Evolutionary conservation across 2,329 filamentous ascomycete genomes (phyloP), one percentile per base, ranked within the genome.

Genomic region (Colletotrichum theobromicola): DNA sequence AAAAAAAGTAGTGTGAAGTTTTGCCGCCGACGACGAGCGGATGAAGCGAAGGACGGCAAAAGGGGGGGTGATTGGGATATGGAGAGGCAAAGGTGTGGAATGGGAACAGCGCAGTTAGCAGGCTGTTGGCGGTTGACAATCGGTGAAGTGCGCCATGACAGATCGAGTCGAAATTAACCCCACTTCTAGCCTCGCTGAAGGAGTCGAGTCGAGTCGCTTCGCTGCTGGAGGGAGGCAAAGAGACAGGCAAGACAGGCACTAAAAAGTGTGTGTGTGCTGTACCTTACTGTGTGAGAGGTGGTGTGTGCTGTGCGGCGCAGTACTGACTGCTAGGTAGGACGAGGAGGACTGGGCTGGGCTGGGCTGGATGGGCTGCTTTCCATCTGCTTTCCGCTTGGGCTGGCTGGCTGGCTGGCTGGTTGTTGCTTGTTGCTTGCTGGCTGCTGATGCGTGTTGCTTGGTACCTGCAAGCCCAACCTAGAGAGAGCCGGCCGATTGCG

Each of bases 171-270:
- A 77, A 71, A 74, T 77, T 60, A 72, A 78, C 77, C 77, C 77
- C 77, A 78, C 77, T 77, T 76, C 70, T 75, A 77, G 77, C 77
- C 77, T 77, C 76, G 70, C 76, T 69, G 76, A 65, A 74, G 67
- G 72, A 75, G 34, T 60, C 34, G 53, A 60, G 53, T 58, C 34
- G 53, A 67, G 46, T 67, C 53, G 50, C 65, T 42, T 24, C 16
- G 53, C 63, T 65, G 63, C 37, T 28, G 57, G 26, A 60, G 57
- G n/a, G 57, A 60, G 57, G 42, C 42, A 32, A 58, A 28, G 30
- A 58, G 55, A 32, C 55, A 18, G 30, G 9, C 55, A n/a, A 58
- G 55, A 58, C 42, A 60, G 57, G 32, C 57, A 60, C 57, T 60
- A 32, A 18, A 26, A 30, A 26, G 15, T n/a, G 18, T 16, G 35